Conservation (phyloP, 805 yeast species). For the Saturnispora silvae region DNA sequence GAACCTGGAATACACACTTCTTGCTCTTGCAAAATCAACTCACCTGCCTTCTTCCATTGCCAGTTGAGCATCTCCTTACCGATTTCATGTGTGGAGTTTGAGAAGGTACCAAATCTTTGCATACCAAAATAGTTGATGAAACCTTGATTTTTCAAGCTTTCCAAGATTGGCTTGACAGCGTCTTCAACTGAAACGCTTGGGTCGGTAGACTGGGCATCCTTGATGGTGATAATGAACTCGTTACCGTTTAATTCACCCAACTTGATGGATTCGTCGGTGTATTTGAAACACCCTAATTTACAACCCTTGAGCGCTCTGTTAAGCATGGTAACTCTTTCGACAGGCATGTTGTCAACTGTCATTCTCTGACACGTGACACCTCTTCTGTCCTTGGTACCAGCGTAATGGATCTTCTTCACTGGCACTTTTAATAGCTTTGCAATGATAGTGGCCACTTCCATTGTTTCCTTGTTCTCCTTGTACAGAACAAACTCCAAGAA, state of each 20-base stretch:
- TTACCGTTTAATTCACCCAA: conserved; percentile 86
- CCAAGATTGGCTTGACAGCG: conserved; percentile 41
- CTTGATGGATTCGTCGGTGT: conserved; percentile 47
- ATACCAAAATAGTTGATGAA: conserved; percentile 94
- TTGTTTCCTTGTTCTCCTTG: conserved; percentile 93
- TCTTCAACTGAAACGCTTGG: conserved; percentile 30
- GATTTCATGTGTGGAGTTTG: conserved; percentile 79
- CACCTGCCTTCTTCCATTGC: conserved; percentile 74
- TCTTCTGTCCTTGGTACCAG: conserved; percentile 95
- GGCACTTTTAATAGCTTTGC: conserved; percentile 67
- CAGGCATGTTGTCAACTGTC: conserved; percentile 56
- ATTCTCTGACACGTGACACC: conserved; percentile 87
- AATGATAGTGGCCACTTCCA: conserved; percentile 80
- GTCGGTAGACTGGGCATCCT: conserved; percentile 46
- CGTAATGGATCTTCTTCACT: conserved; percentile 60
- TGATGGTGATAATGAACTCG: conserved; percentile 74
- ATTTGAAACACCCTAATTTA: conserved; percentile 68
- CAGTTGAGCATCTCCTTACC: conserved; percentile 64
- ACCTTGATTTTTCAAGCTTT: conserved; percentile 54
- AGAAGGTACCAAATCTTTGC: conserved; percentile 96
- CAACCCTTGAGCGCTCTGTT: conserved; percentile 72
- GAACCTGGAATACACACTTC: conserved; percentile 77
- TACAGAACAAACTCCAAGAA: conserved; percentile 70
- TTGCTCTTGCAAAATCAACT: conserved; percentile 75
- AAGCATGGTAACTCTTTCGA: conserved; percentile 64